Conservation (phyloP, 805 yeast genomes). For the Wickerhamiella musiphila region DNA sequence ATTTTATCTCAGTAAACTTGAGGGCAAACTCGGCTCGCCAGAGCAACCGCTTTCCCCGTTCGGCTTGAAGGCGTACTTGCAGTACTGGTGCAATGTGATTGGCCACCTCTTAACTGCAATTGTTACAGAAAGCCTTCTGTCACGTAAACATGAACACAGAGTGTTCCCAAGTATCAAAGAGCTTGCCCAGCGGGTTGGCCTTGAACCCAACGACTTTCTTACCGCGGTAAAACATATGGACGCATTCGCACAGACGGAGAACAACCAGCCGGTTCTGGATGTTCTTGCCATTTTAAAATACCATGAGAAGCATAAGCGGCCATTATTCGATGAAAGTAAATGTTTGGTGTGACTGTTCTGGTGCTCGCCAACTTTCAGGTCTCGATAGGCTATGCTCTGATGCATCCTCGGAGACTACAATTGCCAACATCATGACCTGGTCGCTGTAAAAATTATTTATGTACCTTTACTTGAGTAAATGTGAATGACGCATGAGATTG, state of each 20-base stretch:
- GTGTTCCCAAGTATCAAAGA: too few species aligned
- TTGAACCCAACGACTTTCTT: slow-evolving; percentile 21
- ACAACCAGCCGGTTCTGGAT: slow-evolving; percentile 1
- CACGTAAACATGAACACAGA: too few species aligned
- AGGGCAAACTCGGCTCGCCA: slow-evolving; percentile 63
- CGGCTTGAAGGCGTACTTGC: slow-evolving; percentile 55
- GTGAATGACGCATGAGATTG: too few species aligned
- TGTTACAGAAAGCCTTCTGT: background rate
- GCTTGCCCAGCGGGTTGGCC: slow-evolving; percentile 20
- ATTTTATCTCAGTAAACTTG: slow-evolving; percentile 51
- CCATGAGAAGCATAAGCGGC: background rate
- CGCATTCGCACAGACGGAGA: slow-evolving; percentile 11
- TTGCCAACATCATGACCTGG: too few species aligned
- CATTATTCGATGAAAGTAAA: slow-evolving; percentile 1
- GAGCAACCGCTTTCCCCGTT: slow-evolving; percentile 77
- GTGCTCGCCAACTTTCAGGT: too few species aligned
- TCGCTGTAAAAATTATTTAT: too few species aligned
- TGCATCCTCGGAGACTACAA: too few species aligned
- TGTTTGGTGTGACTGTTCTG: background rate
- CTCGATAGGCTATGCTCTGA: too few species aligned
- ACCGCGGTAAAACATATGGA: slow-evolving; percentile 18
- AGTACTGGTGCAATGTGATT: slow-evolving; percentile 53
- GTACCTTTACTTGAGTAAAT: too few species aligned
- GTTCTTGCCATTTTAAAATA: slow-evolving; percentile 1
- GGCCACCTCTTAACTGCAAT: slow-evolving; percentile 14